Percentiles rank a stretch among this genome's conserved stretches.
Evolutionary conservation across 2,329 filamentous ascomycete species (phyloP).

Genomic region (Colletotrichum navitas): DNA sequence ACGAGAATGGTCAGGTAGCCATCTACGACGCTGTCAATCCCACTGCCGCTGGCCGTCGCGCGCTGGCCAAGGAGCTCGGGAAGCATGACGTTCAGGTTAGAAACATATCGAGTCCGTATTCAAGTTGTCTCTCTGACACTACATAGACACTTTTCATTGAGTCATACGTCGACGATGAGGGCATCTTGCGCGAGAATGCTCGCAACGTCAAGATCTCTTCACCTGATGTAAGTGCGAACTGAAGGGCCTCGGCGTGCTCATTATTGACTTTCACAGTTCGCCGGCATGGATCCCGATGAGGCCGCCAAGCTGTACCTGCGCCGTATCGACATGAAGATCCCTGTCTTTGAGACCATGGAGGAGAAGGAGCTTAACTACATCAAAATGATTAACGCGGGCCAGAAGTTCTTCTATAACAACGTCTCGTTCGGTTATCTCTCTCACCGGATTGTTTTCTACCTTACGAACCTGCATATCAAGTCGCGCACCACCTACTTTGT

Average conservation of each 20-base stretch:
- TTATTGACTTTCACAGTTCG: constrained; percentile 70
- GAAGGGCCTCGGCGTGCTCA: constrained; percentile 2
- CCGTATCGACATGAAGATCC: constrained; percentile 92
- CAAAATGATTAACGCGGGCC: constrained; percentile 98
- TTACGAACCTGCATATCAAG: constrained; percentile 98
- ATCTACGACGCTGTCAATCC: constrained; percentile 99
- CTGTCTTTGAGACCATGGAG: constrained; percentile 96
- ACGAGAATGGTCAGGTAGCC: constrained; percentile 97
- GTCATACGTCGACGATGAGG: constrained; percentile 92
- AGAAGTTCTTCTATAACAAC: constrained; percentile 95
- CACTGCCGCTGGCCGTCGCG: constrained; percentile 82
- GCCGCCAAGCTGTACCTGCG: constrained; percentile 92
- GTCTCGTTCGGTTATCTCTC: constrained; percentile 96
- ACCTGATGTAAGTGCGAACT: constrained; percentile 77
- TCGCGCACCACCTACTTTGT: constrained; percentile 93
- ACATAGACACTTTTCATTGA: constrained; percentile 94
- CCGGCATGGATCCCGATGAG: constrained; percentile 91
- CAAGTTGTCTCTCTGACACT: background rate
- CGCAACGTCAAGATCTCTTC: constrained; percentile 98
- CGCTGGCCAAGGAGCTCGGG: constrained; percentile 94
- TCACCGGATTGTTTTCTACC: constrained; percentile 97
- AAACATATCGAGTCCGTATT: background rate
- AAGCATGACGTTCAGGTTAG: constrained; percentile 92
- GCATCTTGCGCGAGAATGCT: constrained; percentile 95
- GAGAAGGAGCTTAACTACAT: constrained; percentile 96